Evolutionary conservation across 768 basidiomycete genomes (phyloP).

Genomic region (Mycena vitilis): DNA sequence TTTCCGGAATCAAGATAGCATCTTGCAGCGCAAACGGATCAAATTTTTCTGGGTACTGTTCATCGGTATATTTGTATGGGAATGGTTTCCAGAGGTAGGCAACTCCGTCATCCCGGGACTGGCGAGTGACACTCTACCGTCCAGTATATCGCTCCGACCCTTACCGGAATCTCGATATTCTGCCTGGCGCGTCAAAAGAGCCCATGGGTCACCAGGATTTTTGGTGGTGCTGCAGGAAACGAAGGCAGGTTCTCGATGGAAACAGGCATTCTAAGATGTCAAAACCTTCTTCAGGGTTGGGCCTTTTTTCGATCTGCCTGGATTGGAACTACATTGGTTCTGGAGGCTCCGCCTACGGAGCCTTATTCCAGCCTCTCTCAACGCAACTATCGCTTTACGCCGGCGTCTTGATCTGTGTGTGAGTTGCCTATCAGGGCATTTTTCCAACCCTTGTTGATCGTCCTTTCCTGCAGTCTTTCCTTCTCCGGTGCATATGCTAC

Average conservation of each 20-base stretch:
- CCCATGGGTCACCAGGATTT: slow-evolving; percentile 63
- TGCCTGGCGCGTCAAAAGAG: slow-evolving; percentile 64
- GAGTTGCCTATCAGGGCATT: slow-evolving; percentile 31
- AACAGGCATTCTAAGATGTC: neutral
- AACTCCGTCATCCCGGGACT: slow-evolving; percentile 20
- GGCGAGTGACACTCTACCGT: too few species aligned
- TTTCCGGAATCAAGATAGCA: slow-evolving; percentile 56
- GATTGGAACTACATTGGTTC: slow-evolving; percentile 63
- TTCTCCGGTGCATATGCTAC: slow-evolving; percentile 58
- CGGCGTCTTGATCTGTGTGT: slow-evolving; percentile 66
- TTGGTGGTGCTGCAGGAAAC: slow-evolving; percentile 72
- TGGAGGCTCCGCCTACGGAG: slow-evolving; percentile 57
- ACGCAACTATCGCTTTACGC: slow-evolving; percentile 64
- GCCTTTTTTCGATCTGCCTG: slow-evolving; percentile 66
- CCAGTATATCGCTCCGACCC: slow-evolving; percentile 46
- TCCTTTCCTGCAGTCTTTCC: slow-evolving; percentile 46
- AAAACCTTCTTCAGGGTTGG: slow-evolving; percentile 46
- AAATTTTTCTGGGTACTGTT: slow-evolving; percentile 69
- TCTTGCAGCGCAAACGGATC: slow-evolving; percentile 63
- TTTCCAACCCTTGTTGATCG: neutral
- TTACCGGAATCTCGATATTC: slow-evolving; percentile 72
- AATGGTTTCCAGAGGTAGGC: slow-evolving; percentile 62
- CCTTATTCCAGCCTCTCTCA: slow-evolving; percentile 63
- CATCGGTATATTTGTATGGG: slow-evolving; percentile 65
- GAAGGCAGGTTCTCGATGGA: slow-evolving; percentile 51